Base-by-base conservation (phyloP, 208 protist species). In the Herpetomonas tarakana region DNA sequence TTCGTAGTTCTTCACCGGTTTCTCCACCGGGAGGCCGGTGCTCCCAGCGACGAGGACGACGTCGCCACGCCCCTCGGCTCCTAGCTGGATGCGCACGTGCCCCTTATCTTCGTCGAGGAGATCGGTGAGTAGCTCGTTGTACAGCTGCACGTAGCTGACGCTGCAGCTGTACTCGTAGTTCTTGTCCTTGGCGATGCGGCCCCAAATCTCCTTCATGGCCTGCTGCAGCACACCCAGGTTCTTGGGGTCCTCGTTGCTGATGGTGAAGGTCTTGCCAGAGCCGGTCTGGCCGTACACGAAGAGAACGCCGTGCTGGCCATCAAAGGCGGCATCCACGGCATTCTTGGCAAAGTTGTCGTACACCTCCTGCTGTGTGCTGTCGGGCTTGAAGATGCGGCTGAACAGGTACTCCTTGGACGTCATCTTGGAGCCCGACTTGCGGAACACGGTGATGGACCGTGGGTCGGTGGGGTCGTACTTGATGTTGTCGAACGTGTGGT, bases 221-320 rank as follows among this genome's bases (percentile, higher is more conserved):
- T 90, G 85, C 73, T 96, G 88, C 62, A 96, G 58, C 56, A 96
- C 81, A 78, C 91, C 91, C 41, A 76, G 73, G 46, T 92, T 84
- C n/a, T 92, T 63, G 2, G 74, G 75, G 63, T 93, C 88, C 2
- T 96, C 76, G 62, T 93, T 93, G 52, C 86, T 94, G 53, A 96
- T 92, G 12, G 91, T 96, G 68, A 86, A 96, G 47, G 91, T 94
- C 62, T 96, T 96, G 62, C 91, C 91, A 25, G 85, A 91, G 31
- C 91, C 91, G 26, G 91, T 96, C 66, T 96, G 91, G 18, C 91
- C 91, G 66, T 96, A 96, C 52, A 93, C 87, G 60, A 96, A 96
- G 26, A 96, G 70, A 12, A 94, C 81, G 35, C 88, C 91, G 62
- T 96, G 87, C 66, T 91, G 84, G 11, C 88, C 91, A 52, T 93